phyloP scores from a whole-genome alignment of 768 basidiomycete genomes.

The Tylopilus subfusipes region DNA sequence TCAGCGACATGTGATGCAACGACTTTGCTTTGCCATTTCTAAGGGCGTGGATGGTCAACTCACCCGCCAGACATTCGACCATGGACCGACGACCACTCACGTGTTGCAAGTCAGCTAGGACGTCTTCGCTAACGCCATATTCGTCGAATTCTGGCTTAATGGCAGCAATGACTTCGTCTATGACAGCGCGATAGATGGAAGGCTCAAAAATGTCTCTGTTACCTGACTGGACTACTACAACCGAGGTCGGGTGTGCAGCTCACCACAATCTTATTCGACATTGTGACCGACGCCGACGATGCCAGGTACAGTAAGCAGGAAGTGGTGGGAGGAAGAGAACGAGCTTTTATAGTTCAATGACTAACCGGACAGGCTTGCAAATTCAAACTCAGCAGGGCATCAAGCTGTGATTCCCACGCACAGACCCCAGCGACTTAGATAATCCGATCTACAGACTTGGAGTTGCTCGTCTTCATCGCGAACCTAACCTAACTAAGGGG shows the following conservation, averaged over 20 bases:
- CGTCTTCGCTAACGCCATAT: slow-evolving; percentile 89
- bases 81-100: slow-evolving; percentile 49
- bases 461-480: too few species aligned
- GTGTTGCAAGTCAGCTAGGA: slow-evolving; percentile 82
- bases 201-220: slow-evolving; percentile 71
- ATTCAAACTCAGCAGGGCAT: slow-evolving; percentile 42
- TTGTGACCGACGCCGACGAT: slow-evolving; percentile 39
- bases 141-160: slow-evolving; percentile 96
- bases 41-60: slow-evolving; percentile 10
- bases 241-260: slow-evolving; percentile 68
- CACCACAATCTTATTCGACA: slow-evolving; percentile 99
- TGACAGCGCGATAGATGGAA: slow-evolving; percentile 85
- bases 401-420: slow-evolving; percentile 41
- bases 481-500: too few species aligned
- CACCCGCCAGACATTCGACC: slow-evolving; percentile 4
- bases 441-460: too few species aligned
- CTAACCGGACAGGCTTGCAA: slow-evolving; percentile 35
- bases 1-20: slow-evolving; percentile 94
- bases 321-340: slow-evolving; percentile 32
- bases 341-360: slow-evolving; percentile 41
- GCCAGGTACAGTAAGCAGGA: slow-evolving; percentile 28
- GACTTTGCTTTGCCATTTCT: slow-evolving; percentile 98
- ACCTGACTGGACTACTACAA: slow-evolving; percentile 52
- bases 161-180: slow-evolving; percentile 89
- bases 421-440: slow-evolving; percentile 30